Evolutionary conservation across 1,139 yeast genomes (phyloP), one percentile per base, ranked within the genome.

Genomic region (Geotrichum europaeum): DNA sequence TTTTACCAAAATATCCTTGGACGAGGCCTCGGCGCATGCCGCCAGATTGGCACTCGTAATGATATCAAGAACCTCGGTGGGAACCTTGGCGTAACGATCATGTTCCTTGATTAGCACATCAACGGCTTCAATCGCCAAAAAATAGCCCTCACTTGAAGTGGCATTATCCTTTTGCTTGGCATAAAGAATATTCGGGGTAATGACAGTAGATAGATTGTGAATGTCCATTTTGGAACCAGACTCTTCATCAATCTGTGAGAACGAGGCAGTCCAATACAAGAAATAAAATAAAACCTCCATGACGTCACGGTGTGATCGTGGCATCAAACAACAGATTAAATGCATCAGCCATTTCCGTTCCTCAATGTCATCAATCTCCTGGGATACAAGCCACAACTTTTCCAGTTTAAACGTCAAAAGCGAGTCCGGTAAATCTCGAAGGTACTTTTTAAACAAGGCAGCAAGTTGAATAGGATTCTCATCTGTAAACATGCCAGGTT

Each of bases 221-320:
- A 88, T 83, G 72, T 94, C 98, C 99, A 95, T 95, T 76, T 92
- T 94, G 7, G 97, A 91, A 0, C 99, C 99, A 5, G 71, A 64
- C 56, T 72, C 76, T 47, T 75, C 78, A 53, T 75, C 78, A 52
- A 75, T 83, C 67, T 89, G 94, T 0, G 98, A 89, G 75, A 95
- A 95, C 5, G 98, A 89, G 0, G 98, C 92, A 1, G 92, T 96
- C 98, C 99, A 94, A 73, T 86, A 86, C 72, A 95, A 83, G 73
- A 95, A 95, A 65, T 86, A 86, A 47, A 92, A 79, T 58, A 95
- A 76, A 4, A 92, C 97, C 71, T 95, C 99, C 60, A 92, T 79
- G 58, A 90, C 81, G 71, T 91, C 96, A 60, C 99, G 82, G 70
- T 92, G 89, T 30, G 85, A 81, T 63, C 86, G 79, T 1, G 98